Percentiles rank a stretch among this genome's conserved stretches.
Evolutionary conservation across 371 early-diverging fungal species (phyloP).

Genomic region (Haplosporangium sp.): DNA sequence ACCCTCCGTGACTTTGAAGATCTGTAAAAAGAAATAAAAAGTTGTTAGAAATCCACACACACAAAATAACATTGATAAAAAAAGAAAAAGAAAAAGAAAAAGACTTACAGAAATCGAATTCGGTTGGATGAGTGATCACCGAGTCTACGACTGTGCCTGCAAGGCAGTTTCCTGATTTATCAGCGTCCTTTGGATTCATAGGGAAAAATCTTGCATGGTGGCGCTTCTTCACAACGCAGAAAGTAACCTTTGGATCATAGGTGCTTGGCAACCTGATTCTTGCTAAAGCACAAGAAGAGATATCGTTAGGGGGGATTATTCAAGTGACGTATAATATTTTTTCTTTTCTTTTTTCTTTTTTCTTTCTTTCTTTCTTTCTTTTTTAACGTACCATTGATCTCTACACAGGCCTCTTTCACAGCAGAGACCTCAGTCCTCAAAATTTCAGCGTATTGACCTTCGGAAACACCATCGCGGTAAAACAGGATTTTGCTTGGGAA

Average conservation of each 20-base stretch:
- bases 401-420: conserved; percentile 54
- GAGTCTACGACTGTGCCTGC: conserved; percentile 74
- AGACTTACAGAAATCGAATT: conserved; percentile 63
- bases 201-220: conserved; percentile 76
- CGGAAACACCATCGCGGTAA: conserved; percentile 82
- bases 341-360: not conserved
- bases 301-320: too few relatives aligned
- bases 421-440: conserved; percentile 63
- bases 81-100: too few relatives aligned
- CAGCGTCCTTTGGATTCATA: conserved; percentile 45
- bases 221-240: conserved; percentile 78
- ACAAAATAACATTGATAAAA: not conserved
- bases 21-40: conserved; percentile 14
- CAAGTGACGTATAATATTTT: not conserved
- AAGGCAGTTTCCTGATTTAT: conserved; percentile 64
- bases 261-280: not conserved
- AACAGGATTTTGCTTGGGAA: conserved; percentile 69
- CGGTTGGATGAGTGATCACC: conserved; percentile 60
- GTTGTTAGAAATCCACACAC: not conserved
- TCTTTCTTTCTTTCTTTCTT: not conserved
- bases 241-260: conserved; percentile 63
- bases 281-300: not conserved
- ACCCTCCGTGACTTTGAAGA: conserved; percentile 85
- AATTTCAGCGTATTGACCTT: conserved; percentile 73
- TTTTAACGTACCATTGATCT: conserved; percentile 39